Base-by-base conservation (phyloP, 495 filamentous ascomycete species). In the Xylaria flabelliformis region DNA sequence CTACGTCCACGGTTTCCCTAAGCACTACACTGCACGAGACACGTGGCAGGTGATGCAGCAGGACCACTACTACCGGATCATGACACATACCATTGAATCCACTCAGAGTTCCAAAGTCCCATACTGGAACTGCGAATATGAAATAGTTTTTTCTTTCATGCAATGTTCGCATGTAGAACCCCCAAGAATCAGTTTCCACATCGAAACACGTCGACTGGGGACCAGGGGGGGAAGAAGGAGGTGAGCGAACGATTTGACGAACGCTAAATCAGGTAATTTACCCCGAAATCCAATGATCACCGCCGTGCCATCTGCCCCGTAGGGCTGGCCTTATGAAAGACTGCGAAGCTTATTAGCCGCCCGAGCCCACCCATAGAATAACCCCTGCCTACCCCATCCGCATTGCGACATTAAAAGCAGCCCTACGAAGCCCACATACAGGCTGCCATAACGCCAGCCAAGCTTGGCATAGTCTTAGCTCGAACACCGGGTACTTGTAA, bases 271-370 rank as follows among this genome's bases (percentile, higher is more conserved):
- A 53, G 64, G 26, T 53, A 67, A 67, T 53, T 53, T 67, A 53
- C 64, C 64, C 64, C 64, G 17, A 67, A 66, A 53, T 67, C 64
- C 32, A 56, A 67, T 53, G 64, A 53, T 51, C 29, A 51, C 13
- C 64, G 44, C 61, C 39, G 34, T 64, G 21, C 62, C 64, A 34
- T 66, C 44, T 66, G 64, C 65, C 65, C 65, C 50, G 65, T 67
- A 67, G 65, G 65, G 65, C 65, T 67, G 65, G 65, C 65, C 65
- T 32, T 56, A 51, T 44, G 34, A 44, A 21, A 21, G 50, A 55
- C 17, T 24, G 64, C 46, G 44, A 67, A 67, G 64, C 64, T 34
- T 62, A 26, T 53, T 67, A 67, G 64, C 64, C 64, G 58, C 61
- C 61, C 39, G 61, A 29, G 61, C 39, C 39, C 48, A 42, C 44